phyloP scores from a whole-genome alignment of 2,329 filamentous ascomycete species.

The Hypoxylon sp. region DNA sequence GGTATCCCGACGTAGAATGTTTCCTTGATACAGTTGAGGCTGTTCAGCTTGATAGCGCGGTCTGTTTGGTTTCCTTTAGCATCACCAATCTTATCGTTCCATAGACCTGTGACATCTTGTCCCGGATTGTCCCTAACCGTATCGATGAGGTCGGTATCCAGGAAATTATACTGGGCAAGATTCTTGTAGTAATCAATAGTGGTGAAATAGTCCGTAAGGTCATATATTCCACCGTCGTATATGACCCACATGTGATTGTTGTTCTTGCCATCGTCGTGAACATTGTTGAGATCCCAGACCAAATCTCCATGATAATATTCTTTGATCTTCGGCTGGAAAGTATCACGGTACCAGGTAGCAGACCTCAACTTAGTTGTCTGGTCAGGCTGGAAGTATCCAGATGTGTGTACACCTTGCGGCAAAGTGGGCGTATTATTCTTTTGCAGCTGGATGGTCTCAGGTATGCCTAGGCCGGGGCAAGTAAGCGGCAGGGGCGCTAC shows the following conservation, averaged over 20 bases:
- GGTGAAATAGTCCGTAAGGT: slow-evolving; percentile 91
- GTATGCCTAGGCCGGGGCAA: slow-evolving; percentile 78
- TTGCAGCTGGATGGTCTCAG: slow-evolving; percentile 67
- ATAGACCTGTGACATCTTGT: slow-evolving; percentile 77
- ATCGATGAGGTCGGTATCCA: slow-evolving; percentile 75
- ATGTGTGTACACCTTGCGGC: slow-evolving; percentile 73
- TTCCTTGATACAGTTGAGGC: slow-evolving; percentile 83
- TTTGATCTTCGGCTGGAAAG: slow-evolving; percentile 82
- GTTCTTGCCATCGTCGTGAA: slow-evolving; percentile 75
- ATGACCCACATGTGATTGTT: slow-evolving; percentile 82
- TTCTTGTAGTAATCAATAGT: slow-evolving; percentile 73
- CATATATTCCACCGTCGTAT: slow-evolving; percentile 82
- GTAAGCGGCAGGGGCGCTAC: slow-evolving; percentile 78
- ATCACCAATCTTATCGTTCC: slow-evolving; percentile 66
- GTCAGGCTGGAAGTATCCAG: slow-evolving; percentile 71
- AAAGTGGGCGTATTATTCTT: slow-evolving; percentile 73
- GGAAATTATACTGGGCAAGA: slow-evolving; percentile 72
- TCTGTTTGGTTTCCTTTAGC: slow-evolving; percentile 65
- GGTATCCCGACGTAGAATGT: slow-evolving; percentile 84
- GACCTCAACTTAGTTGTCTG: slow-evolving; percentile 69
- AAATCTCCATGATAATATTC: slow-evolving; percentile 90
- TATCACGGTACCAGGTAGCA: slow-evolving; percentile 80
- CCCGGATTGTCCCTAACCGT: slow-evolving; percentile 82
- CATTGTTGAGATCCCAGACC: slow-evolving; percentile 72
- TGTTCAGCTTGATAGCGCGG: slow-evolving; percentile 68